Evolutionary conservation across 2,329 filamentous ascomycete species (phyloP).

Genomic region (Plectosphaerella cucumerina): DNA sequence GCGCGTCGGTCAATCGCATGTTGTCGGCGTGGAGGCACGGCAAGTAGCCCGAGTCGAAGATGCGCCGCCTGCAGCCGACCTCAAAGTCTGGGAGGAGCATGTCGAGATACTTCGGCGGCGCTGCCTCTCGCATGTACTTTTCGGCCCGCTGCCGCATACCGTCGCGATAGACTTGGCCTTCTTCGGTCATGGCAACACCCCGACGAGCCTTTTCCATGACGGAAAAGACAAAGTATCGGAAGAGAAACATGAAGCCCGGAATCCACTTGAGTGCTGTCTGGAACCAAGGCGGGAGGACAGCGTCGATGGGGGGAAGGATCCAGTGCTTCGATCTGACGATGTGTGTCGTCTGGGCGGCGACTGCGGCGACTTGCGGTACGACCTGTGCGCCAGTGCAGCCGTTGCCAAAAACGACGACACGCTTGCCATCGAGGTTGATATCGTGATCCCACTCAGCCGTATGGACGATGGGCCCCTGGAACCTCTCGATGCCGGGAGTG

Average conservation of each 20-base stretch:
- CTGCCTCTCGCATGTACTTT: constrained; percentile 34
- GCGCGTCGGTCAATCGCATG: constrained; percentile 39
- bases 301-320: constrained; percentile 29
- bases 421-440: constrained; percentile 41
- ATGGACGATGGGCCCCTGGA: constrained; percentile 49
- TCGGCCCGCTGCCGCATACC: constrained; percentile 32
- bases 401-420: constrained; percentile 50
- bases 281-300: constrained; percentile 10
- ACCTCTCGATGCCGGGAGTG: constrained; percentile 45
- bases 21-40: constrained; percentile 46
- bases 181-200: too few relatives aligned
- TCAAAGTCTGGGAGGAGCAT: constrained; percentile 59
- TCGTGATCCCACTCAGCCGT: constrained; percentile 50
- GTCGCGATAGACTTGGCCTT: constrained; percentile 32
- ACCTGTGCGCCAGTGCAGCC: constrained; percentile 53
- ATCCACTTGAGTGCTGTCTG: constrained; percentile 36
- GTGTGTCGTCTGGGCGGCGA: constrained; percentile 34
- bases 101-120: constrained; percentile 57
- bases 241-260: constrained; percentile 38
- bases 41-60: constrained; percentile 56
- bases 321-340: constrained; percentile 38
- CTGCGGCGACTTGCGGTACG: constrained; percentile 29
- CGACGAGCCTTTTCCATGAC: constrained; percentile 23
- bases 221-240: constrained; percentile 36
- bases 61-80: constrained; percentile 60